Conservation (phyloP, 306 rosid species). For the Vigna trinervia region DNA sequence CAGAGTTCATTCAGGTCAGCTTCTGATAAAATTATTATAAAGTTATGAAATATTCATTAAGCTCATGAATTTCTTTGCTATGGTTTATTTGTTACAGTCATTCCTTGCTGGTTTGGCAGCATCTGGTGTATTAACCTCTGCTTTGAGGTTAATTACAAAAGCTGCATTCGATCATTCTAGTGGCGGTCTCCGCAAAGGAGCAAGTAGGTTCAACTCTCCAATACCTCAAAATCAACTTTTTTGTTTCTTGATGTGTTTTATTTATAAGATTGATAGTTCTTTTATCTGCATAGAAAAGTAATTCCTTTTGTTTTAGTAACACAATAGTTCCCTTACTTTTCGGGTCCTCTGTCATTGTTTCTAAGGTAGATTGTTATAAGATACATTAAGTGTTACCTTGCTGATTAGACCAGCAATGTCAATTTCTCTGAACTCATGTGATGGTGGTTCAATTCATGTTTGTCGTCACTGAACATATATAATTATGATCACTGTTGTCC, state of each 20-base stretch:
- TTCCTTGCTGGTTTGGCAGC: conserved; percentile 89
- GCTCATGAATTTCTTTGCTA: neutral
- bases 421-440: neutral
- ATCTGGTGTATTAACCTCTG: conserved; percentile 82
- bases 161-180: conserved; percentile 74
- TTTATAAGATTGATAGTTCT: neutral
- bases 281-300: neutral
- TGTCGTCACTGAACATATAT: neutral
- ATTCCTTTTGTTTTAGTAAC: neutral
- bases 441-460: neutral
- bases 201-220: conserved; percentile 62
- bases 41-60: neutral
- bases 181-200: conserved; percentile 87
- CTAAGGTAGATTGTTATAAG: neutral
- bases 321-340: neutral
- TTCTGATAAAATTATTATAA: neutral
- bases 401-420: too few species aligned
- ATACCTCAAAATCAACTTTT: neutral
- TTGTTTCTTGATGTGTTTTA: neutral
- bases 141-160: conserved; percentile 79
- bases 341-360: neutral
- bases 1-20: conserved; percentile 77
- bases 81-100: conserved; percentile 60
- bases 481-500: conserved; percentile 12
- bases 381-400: neutral